Conservation (phyloP, 2,329 filamentous ascomycete species). For the Cucurbitaria berberidis region DNA sequence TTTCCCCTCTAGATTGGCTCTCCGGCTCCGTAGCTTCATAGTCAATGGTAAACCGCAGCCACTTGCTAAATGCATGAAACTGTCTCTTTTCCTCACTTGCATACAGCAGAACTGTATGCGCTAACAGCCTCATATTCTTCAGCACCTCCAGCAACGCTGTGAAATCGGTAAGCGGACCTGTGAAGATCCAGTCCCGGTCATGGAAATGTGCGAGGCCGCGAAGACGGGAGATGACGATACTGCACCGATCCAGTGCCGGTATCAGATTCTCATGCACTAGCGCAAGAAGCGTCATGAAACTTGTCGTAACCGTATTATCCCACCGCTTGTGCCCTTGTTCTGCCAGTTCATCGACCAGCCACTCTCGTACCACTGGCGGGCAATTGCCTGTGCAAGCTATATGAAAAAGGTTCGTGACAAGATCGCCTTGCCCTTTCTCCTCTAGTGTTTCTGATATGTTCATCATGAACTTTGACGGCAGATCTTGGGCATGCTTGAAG, state of each 20-base stretch:
- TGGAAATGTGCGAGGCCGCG: conserved; percentile 84
- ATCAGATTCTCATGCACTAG: conserved; percentile 87
- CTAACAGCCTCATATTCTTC: conserved; percentile 75
- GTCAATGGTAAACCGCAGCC: conserved; percentile 85
- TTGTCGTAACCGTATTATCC: conserved; percentile 83
- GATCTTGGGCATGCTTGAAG: conserved; percentile 80
- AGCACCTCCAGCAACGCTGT: conserved; percentile 67
- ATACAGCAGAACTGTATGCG: conserved; percentile 73
- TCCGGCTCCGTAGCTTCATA: conserved; percentile 70
- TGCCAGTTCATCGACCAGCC: conserved; percentile 79
- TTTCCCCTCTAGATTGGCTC: conserved; percentile 68
- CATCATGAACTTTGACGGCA: conserved; percentile 78
- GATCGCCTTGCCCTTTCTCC: conserved; percentile 67
- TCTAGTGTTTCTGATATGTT: conserved; percentile 78
- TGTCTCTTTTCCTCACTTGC: conserved; percentile 78
- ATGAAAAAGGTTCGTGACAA: conserved; percentile 81
- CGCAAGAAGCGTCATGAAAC: conserved; percentile 76
- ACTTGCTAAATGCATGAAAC: conserved; percentile 79
- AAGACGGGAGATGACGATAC: conserved; percentile 80
- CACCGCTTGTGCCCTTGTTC: conserved; percentile 86
- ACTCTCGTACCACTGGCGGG: conserved; percentile 77
- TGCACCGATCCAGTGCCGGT: conserved; percentile 82
- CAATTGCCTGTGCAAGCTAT: conserved; percentile 84
- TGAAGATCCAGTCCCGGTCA: conserved; percentile 66
- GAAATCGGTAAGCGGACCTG: conserved; percentile 54